These are phyloP conservation scores for Emmonsiellopsis sp. DNA, from an alignment of 2,329 filamentous ascomycete species.

Conservation along the genomic window DNA sequence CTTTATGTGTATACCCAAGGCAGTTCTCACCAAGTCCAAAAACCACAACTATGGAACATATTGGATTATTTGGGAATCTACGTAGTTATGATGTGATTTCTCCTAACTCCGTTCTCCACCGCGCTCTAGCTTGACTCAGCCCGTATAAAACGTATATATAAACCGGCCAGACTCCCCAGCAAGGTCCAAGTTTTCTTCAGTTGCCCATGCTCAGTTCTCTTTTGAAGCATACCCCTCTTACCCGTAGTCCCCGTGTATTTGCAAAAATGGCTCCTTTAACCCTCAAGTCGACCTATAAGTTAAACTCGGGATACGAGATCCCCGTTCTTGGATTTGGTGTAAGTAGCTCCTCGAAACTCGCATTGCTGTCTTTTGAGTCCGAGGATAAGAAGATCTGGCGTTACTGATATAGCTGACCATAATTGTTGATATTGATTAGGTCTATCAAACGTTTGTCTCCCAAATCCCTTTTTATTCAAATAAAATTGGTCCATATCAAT, in stretches of 20 bases:
- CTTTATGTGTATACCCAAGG: no score
- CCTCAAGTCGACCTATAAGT: conserved; percentile 29
- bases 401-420: neutral
- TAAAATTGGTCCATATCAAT: no score
- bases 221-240: neutral
- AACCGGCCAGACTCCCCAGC: no score
- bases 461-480: neutral
- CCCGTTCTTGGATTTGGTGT: conserved; percentile 45
- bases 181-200: no score
- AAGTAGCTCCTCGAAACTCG: conserved; percentile 11
- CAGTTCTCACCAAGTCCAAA: no score
- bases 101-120: no score
- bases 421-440: conserved; percentile 15
- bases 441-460: conserved; percentile 31
- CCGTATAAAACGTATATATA: no score
- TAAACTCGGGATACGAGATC: conserved; percentile 55
- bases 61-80: no score
- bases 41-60: no score
- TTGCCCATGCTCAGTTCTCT: neutral
- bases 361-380: neutral
- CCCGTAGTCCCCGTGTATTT: neutral
- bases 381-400: neutral
- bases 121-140: no score
- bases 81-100: no score
- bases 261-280: conserved; percentile 19